Evolutionary conservation across 768 basidiomycete genomes (phyloP), one percentile per base, ranked within the genome.

Genomic region (Rhodosporidiobolus odoratus): DNA sequence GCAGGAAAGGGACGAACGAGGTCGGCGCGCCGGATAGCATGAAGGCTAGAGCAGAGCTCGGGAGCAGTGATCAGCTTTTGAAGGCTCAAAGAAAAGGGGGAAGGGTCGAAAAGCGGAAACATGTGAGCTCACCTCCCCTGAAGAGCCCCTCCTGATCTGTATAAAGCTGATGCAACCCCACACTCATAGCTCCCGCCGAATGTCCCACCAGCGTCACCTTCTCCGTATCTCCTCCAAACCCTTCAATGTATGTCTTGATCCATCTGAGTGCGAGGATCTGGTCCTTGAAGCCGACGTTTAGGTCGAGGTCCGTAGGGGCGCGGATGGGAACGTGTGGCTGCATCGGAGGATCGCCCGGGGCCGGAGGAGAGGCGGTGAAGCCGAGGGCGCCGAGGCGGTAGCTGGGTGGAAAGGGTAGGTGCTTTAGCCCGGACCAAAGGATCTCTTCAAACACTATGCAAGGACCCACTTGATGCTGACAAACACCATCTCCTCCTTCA

Each of bases 211-310:
- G 47, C 1, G 56, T 59, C 19, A 74, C 69, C 56, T 69, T 68
- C 1, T 40, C 30, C 6, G 72, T 67, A 60, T 83, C 81, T 1
- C 82, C 82, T 9, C 82, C 81, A 64, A 82, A 83, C 21, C 75
- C 67, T 25, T 37, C 72, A 23, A 83, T 81, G 52, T 82, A 76
- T 1, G 76, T 48, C 57, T 79, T 79, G 0, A 83, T 75, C 82
- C 81, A 83, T 30, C 80, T 65, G 13, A 82, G 62, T 15, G 81
- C 81, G n/a, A 77, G 53, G 7, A 82, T 79, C 57, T 84, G 81
- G 75, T 85, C 84, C 25, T 80, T 82, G 48, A 84, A 71, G 0
- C 83, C 84, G 66, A 80, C 83, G 75, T 84, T 84, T 25, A 83
- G 82, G 65, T 82, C 82, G 50, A 74, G 73, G 12, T 74, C 73